Evolutionary conservation across 495 filamentous ascomycete genomes (phyloP), one percentile per base, ranked within the genome.

Genomic region (Choiromyces venosus): DNA sequence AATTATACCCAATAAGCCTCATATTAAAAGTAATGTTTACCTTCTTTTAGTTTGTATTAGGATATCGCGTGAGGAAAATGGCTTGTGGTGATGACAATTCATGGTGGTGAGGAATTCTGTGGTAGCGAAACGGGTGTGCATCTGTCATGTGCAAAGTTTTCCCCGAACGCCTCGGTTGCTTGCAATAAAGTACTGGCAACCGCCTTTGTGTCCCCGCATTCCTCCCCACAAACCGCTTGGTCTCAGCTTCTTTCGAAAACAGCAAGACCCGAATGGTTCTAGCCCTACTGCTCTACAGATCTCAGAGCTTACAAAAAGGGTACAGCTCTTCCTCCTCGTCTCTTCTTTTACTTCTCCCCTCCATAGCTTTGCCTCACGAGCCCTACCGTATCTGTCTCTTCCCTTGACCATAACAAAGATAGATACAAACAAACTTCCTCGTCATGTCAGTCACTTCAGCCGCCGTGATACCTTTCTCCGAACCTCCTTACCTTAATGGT

Each of bases 401-500:
- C 33, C 33, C 29, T 10, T 37, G 44, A 52, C 46, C 38, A 9
- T 19, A 29, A 4, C 37, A 71, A 29, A 37, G 29, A 74, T 21
- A n/a, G 65, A 65, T 69, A 38, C 69, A 37, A 18, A n/a, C 44
- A 21, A 46, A 21, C 44, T 21, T 8, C 19, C 44, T 46, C 19
- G 12, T 7, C 44, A n/a, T 46, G 44, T 46, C 44, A n/a, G 44
- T 46, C 44, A 46, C 44, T 46, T 46, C 19, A 21, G 44, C 73
- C 10, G 68, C 65, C 14, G 83, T 83, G 4, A 81, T 92, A 70
- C 91, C 91, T 66, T 92, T 93, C 85, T 88, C 89, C 4, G 90
- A 93, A 69, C 91, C 91, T 2, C 88, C 91, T 0, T 92, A 89
- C 82, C 85, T 93, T 66, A 84, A 84, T 79, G 88, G 89, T 39